Base-by-base conservation (phyloP, 331 rosid species). In the Arachis monticola region DNA sequence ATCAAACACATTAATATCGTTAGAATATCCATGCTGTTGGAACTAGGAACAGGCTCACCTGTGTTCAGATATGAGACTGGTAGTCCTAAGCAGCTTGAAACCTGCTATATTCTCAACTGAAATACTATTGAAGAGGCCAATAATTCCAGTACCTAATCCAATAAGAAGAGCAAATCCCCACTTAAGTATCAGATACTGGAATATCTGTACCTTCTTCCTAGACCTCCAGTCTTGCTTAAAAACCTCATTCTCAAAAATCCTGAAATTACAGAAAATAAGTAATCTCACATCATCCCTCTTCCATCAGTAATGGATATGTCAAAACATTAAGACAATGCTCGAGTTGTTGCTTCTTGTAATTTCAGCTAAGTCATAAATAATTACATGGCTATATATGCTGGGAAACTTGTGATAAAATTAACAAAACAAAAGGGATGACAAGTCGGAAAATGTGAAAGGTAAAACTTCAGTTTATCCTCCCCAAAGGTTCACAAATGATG, bases 141-240 rank as follows among this genome's bases (percentile, higher is more conserved):
- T 75, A 7, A 84, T 67, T 60, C 90, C 90, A 6, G 90, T 84
- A 32, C 88, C 86, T 77, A 87, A 55, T 58, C 90, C 90, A 32
- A 87, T 87, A 74, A 87, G 81, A 67, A 82, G 83, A 44, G 90
- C 88, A 55, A 87, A 87, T 70, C 46, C 88, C 90, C 90, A 87
- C 76, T 87, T 87, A 64, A 87, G 86, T 69, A 74, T 14, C 44
- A 84, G 38, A 44, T 81, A 87, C 64, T 87, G 90, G 73, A 79
- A 66, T 69, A 81, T 79, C 78, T 87, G 83, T 70, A 73, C 48
- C 76, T 79, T 87, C 68, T 71, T 74, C 78, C 85, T 77, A 55
- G 86, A 87, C 68, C 90, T 77, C 88, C 90, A 86, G 73, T 86
- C 88, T 69, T 87, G 83, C 66, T 82, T 84, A 80, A 87, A 79